Conservation (phyloP, 805 yeast genomes). For the Vanderwaltozyma polyspora region DNA sequence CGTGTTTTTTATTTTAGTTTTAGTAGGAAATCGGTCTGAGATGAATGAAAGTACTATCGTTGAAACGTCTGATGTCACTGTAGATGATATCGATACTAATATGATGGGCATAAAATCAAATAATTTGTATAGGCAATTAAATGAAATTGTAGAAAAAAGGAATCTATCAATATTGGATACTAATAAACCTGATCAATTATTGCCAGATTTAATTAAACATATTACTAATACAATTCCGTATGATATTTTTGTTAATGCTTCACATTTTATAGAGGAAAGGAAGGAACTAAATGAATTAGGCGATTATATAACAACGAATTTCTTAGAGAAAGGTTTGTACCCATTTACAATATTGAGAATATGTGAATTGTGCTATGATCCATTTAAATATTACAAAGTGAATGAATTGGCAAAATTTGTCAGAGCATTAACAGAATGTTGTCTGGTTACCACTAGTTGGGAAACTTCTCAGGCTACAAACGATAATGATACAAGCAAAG, state of each 20-base stretch:
- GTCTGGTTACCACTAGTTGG: slow-evolving; percentile 14
- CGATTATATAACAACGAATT: slow-evolving; percentile 9
- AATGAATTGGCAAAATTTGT: slow-evolving; percentile 33
- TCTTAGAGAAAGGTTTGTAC: slow-evolving; percentile 8
- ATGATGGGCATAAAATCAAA: slow-evolving; percentile 3
- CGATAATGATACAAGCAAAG: neutral
- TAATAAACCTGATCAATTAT: slow-evolving; percentile 8
- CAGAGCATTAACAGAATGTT: slow-evolving; percentile 30
- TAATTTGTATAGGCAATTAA: slow-evolving; percentile 3
- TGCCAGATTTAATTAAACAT: slow-evolving; percentile 15
- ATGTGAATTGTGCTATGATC: slow-evolving; percentile 36
- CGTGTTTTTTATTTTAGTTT: too few relatives aligned
- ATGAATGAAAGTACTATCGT: too few relatives aligned
- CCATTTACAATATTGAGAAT: slow-evolving; percentile 42
- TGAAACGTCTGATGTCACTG: neutral
- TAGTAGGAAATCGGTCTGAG: too few relatives aligned
- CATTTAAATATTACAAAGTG: slow-evolving; percentile 30
- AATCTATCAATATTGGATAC: slow-evolving; percentile 7
- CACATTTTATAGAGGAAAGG: slow-evolving; percentile 1
- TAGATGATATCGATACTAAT: slow-evolving; percentile 2
- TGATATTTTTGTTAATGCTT: slow-evolving; percentile 10
- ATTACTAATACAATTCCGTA: slow-evolving; percentile 18
- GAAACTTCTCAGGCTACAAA: neutral
- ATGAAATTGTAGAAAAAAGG: slow-evolving; percentile 8
- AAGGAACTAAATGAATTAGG: slow-evolving; percentile 8